Evolutionary conservation across 2,329 filamentous ascomycete species (phyloP), one percentile per base, ranked within the genome.

Genomic region (Apiospora rasikravindrae): DNA sequence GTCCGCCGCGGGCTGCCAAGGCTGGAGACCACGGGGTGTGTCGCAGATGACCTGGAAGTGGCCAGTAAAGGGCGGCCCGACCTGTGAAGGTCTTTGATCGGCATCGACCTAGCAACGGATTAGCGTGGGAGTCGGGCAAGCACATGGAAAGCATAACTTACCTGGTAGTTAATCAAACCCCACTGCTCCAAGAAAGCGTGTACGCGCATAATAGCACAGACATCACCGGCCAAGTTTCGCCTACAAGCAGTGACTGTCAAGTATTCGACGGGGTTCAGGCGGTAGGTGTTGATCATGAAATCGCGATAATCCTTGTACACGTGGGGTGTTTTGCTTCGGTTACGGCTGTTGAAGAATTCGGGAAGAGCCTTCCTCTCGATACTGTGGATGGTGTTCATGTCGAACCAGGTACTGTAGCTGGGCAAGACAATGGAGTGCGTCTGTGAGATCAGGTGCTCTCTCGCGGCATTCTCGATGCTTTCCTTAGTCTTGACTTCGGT

Each of bases 211-310:
- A 99, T 99, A 51, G 96, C 96, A 84, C 96, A 99, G 44, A 99
- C 96, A 83, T 99, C 96, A 75, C 96, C 96, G 29, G 96, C 96
- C 79, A 99, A 84, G 82, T 99, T 99, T 76, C 96, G 90, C 75
- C 96, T 90, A 81, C 96, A 99, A 69, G 96, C 96, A 14, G 96
- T 99, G 71, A 99, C 96, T 6, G 96, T 99, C 71, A 99, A 88
- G 80, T 99, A 99, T 82, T 99, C 96, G 70, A 95, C 89, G 6
- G 96, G 96, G 81, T 98, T 99, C 71, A 99, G 86, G 49, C 96
- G 92, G 84, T 99, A 99, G 19, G 96, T 98, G 85, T 99, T 99
- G 85, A 99, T 95, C 96, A 99, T 99, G 81, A 99, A 99, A 81
- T 99, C 96, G 77, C 96, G 92, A 83, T 99, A 99, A 81, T 99